A percentile compares a stretch with the other conserved stretches of the same genome.
phyloP scores from a whole-genome alignment of 2,329 filamentous ascomycete species.

The Ascochyta fabae region DNA sequence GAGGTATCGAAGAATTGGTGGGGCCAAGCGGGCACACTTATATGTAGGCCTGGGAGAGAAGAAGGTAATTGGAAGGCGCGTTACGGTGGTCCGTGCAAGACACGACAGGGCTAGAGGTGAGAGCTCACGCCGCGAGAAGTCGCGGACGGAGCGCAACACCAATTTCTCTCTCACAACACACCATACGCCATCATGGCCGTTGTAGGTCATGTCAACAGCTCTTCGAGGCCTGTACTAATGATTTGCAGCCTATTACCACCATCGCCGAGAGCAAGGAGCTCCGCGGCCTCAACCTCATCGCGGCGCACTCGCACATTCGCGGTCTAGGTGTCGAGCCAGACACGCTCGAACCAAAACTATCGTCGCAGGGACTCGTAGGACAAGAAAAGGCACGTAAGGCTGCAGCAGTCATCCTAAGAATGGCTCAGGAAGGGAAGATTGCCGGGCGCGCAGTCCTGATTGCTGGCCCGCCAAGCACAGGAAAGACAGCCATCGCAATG shows the following conservation, averaged over 20 bases:
- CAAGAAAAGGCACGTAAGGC: constrained; percentile 97
- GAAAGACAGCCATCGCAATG: constrained; percentile 98
- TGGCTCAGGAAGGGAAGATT: constrained; percentile 99
- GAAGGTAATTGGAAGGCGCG: constrained; percentile 9
- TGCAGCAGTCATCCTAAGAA: constrained; percentile 93
- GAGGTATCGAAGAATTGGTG: background rate
- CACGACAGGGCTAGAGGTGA: constrained; percentile 7
- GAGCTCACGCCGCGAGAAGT: constrained; percentile 12
- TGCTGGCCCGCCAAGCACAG: constrained; percentile 93
- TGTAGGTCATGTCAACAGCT: constrained; percentile 26
- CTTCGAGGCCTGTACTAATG: constrained; percentile 20
- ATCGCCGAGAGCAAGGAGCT: constrained; percentile 96
- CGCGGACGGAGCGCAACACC: constrained; percentile 13
- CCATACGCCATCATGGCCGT: constrained; percentile 39
- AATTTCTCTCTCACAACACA: constrained; percentile 1
- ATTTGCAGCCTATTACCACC: constrained; percentile 67
- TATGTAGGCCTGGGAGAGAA: constrained; percentile 8
- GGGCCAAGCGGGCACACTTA: background rate
- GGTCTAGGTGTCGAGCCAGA: constrained; percentile 92
- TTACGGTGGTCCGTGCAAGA: background rate
- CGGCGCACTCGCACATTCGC: constrained; percentile 96
- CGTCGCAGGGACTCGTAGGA: constrained; percentile 92
- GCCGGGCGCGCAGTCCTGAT: constrained; percentile 93
- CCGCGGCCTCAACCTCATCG: constrained; percentile 94
- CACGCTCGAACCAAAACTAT: constrained; percentile 82